Evolutionary conservation across 257 asterid species (phyloP).

Genomic region (Rhazya stricta): DNA sequence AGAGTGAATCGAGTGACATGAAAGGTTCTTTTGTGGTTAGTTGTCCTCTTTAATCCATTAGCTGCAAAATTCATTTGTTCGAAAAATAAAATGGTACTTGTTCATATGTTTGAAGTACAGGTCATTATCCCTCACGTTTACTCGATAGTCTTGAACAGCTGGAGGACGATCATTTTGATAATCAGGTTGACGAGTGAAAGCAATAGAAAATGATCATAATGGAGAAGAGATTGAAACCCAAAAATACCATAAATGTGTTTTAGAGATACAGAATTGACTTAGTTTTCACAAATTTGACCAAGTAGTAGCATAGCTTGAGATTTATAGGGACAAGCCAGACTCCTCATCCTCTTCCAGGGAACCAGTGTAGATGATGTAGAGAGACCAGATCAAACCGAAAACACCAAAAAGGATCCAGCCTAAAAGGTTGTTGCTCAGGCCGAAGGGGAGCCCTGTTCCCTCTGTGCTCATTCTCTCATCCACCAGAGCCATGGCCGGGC

Average conservation of each 20-base stretch:
- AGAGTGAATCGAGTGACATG: neutral
- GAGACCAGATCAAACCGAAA: conserved; percentile 74
- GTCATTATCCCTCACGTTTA: neutral
- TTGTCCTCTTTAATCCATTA: neutral
- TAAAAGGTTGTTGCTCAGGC: conserved; percentile 80
- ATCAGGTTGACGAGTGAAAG: neutral
- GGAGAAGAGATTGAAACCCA: neutral
- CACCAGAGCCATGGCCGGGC: conserved; percentile 93
- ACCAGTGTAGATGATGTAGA: conserved; percentile 52
- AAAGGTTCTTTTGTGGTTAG: neutral
- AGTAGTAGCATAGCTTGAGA: neutral
- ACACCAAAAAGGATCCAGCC: conserved; percentile 82
- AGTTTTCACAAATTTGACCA: conserved; percentile 14
- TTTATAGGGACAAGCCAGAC: conserved; percentile 78
- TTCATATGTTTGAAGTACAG: neutral
- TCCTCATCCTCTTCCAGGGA: conserved; percentile 86
- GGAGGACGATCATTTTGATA: neutral
- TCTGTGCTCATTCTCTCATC: conserved; percentile 96
- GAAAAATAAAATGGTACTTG: neutral
- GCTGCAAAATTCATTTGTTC: neutral
- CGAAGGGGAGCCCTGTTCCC: conserved; percentile 94
- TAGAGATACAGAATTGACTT: conserved; percentile 6
- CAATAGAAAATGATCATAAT: neutral
- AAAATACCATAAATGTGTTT: neutral
- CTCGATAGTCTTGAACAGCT: too few species aligned